Evolutionary conservation across 2,329 filamentous ascomycete species (phyloP).

Genomic region (Calonectria pseudoreteaudii): DNA sequence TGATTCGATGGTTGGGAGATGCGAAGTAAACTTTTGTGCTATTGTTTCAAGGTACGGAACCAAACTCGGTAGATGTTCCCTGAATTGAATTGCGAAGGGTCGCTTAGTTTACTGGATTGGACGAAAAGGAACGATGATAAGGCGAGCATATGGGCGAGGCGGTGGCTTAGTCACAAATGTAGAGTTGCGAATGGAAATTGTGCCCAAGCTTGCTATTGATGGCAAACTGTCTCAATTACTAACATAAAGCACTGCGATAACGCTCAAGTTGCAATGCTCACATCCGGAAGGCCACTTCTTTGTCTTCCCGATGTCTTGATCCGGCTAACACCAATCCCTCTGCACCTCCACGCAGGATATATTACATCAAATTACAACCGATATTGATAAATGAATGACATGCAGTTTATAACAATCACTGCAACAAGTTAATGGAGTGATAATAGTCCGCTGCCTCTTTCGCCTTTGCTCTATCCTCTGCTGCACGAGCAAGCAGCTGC

Average conservation of each 20-base stretch:
- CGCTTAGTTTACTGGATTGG: too few relatives aligned
- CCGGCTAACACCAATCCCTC: not conserved
- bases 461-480: not conserved
- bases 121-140: not conserved
- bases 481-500: not conserved
- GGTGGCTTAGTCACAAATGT: not conserved
- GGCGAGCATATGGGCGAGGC: too few relatives aligned
- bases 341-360: not conserved
- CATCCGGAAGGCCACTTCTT: not conserved
- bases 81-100: too few relatives aligned
- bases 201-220: not conserved
- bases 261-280: not conserved
- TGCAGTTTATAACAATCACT: not conserved
- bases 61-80: too few relatives aligned
- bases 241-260: not conserved
- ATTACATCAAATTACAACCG: not conserved
- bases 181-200: not conserved
- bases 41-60: too few relatives aligned
- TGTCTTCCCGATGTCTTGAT: not conserved
- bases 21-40: too few relatives aligned
- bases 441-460: not conserved
- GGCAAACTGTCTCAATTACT: not conserved
- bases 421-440: not conserved
- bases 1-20: not conserved
- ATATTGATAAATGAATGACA: not conserved